Conservation (phyloP, 495 filamentous ascomycete species). For the Neurospora sp. region DNA sequence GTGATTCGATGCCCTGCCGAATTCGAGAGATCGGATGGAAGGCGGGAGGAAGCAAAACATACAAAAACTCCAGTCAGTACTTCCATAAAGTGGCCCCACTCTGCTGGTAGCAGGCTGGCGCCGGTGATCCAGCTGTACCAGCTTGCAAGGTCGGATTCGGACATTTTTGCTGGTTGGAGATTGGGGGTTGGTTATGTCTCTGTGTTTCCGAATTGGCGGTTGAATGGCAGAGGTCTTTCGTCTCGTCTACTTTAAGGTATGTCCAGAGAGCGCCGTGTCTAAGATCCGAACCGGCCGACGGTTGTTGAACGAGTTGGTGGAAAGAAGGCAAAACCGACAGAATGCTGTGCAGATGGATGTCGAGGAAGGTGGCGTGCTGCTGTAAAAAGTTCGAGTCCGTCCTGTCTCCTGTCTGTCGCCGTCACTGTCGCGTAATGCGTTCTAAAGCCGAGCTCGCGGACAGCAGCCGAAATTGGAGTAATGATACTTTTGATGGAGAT, state of each 20-base stretch:
- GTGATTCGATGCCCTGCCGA: not conserved
- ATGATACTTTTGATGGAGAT: not conserved
- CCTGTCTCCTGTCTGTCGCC: not conserved
- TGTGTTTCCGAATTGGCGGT: not conserved
- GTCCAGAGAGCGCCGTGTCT: not conserved
- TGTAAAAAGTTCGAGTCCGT: not conserved
- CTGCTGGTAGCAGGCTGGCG: constrained; percentile 13
- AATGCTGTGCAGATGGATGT: not conserved
- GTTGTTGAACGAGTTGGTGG: not conserved
- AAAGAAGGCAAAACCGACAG: not conserved
- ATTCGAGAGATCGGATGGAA: not conserved
- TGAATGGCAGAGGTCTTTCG: not conserved
- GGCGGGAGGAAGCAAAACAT: not conserved
- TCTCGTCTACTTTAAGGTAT: not conserved
- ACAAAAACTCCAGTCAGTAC: constrained; percentile 20
- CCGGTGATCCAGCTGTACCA: constrained; percentile 14
- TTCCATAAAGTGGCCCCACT: constrained; percentile 10
- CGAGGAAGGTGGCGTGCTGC: not conserved
- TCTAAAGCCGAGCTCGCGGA: not conserved
- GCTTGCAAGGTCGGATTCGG: not conserved
- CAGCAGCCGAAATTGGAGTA: not conserved
- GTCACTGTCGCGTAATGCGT: not conserved
- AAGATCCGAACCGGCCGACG: not conserved
- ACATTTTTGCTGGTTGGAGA: not conserved
- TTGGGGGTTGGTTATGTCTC: not conserved